phyloP scores from a whole-genome alignment of 2,329 filamentous ascomycete genomes.

The Fusarium sterilihyphosum region DNA sequence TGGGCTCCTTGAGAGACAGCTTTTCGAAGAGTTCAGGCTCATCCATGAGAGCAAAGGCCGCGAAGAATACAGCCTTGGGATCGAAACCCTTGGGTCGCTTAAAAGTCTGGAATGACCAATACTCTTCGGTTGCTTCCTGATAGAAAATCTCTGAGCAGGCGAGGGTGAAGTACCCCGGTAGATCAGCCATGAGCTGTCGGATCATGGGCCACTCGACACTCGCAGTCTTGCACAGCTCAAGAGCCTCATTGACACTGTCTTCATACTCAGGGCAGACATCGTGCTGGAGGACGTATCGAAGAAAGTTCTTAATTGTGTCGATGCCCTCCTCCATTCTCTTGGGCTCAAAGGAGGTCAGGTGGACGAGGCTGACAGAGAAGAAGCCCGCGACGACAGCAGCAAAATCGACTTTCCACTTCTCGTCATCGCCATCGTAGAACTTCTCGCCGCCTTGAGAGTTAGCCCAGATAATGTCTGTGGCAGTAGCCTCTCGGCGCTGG shows the following conservation, averaged over 20 bases:
- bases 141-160: conserved; percentile 76
- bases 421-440: conserved; percentile 62
- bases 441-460: conserved; percentile 53
- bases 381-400: conserved; percentile 80
- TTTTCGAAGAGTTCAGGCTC: conserved; percentile 46
- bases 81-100: conserved; percentile 53
- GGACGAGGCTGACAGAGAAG: conserved; percentile 70
- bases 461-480: conserved; percentile 67
- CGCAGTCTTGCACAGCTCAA: conserved; percentile 73
- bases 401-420: conserved; percentile 85
- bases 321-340: conserved; percentile 66
- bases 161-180: conserved; percentile 86
- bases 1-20: conserved; percentile 33
- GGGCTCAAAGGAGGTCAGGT: conserved; percentile 65
- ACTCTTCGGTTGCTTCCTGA: conserved; percentile 32
- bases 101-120: conserved; percentile 44
- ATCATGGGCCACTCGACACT: conserved; percentile 73
- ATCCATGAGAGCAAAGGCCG: conserved; percentile 54
- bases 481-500: conserved; percentile 71
- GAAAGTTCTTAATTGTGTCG: conserved; percentile 82
- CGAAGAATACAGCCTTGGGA: conserved; percentile 55
- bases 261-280: conserved; percentile 85
- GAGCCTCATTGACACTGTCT: conserved; percentile 72
- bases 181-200: conserved; percentile 56
- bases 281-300: conserved; percentile 87